phyloP scores from a whole-genome alignment of 768 basidiomycete genomes.

The Boletus coccyginus region DNA sequence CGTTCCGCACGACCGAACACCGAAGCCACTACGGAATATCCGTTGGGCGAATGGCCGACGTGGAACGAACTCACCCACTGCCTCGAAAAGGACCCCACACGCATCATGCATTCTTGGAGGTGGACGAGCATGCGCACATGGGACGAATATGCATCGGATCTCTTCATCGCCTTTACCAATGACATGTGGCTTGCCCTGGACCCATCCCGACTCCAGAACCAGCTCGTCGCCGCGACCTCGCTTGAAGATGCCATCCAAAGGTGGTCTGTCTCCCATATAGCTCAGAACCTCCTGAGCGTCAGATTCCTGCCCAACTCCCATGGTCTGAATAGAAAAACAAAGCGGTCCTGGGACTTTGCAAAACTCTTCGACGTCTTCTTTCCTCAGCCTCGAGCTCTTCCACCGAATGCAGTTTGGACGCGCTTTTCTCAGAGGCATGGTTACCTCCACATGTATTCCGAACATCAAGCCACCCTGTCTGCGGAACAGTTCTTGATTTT shows the following conservation, averaged over 20 bases:
- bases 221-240: neutral
- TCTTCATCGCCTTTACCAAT: conserved; percentile 2
- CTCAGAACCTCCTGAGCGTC: neutral
- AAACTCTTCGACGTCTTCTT: too few species aligned
- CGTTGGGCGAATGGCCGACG: conserved; percentile 1
- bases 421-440: too few species aligned
- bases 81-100: neutral
- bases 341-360: too few species aligned
- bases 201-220: neutral
- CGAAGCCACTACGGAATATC: neutral
- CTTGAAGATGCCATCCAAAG: neutral
- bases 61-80: conserved; percentile 2
- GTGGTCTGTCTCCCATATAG: conserved; percentile 1
- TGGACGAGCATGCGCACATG: neutral
- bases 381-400: too few species aligned
- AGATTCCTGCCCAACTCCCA: neutral
- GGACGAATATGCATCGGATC: neutral
- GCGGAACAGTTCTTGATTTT: too few species aligned
- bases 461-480: too few species aligned
- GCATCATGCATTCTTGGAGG: neutral
- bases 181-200: conserved; percentile 2
- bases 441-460: too few species aligned
- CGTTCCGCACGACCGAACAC: neutral
- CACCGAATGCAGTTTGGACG: too few species aligned
- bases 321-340: too few species aligned